Conservation (phyloP, 2,329 filamentous ascomycete species). For the Xylariaceae sp. region DNA sequence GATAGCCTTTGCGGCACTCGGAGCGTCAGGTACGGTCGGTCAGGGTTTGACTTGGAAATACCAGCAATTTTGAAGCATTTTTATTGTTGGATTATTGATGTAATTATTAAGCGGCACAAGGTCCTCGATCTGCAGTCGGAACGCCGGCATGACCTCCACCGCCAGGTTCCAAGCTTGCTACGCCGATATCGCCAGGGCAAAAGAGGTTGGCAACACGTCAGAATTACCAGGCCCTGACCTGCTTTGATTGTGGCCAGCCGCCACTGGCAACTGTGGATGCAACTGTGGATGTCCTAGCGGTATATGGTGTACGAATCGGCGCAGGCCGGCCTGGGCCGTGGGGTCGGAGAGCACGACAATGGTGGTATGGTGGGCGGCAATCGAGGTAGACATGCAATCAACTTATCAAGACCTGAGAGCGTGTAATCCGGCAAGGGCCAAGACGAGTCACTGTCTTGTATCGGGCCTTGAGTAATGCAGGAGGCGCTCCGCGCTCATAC, state of each 20-base stretch:
- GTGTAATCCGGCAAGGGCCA: background rate
- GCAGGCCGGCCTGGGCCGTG: no score
- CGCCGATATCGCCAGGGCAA: constrained; percentile 18
- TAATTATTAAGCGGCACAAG: background rate
- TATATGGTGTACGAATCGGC: background rate
- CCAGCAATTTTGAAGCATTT: background rate
- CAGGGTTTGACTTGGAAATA: background rate
- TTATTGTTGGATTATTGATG: background rate
- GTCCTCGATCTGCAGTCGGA: constrained; percentile 7
- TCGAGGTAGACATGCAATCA: background rate
- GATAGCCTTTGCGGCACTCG: constrained; percentile 9
- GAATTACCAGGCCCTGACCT: constrained; percentile 1
- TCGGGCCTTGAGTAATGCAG: background rate
- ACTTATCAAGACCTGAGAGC: background rate
- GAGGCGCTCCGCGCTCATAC: no score
- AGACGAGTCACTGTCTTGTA: background rate
- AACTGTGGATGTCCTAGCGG: background rate
- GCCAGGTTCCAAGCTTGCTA: background rate
- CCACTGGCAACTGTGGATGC: background rate
- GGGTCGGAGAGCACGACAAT: no score
- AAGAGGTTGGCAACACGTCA: background rate
- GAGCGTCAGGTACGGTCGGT: constrained; percentile 3
- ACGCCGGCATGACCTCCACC: constrained; percentile 8
- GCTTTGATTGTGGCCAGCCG: background rate
- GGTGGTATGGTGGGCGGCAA: background rate